phyloP scores from a whole-genome alignment of 83 land plant species.

The Picea abies region DNA sequence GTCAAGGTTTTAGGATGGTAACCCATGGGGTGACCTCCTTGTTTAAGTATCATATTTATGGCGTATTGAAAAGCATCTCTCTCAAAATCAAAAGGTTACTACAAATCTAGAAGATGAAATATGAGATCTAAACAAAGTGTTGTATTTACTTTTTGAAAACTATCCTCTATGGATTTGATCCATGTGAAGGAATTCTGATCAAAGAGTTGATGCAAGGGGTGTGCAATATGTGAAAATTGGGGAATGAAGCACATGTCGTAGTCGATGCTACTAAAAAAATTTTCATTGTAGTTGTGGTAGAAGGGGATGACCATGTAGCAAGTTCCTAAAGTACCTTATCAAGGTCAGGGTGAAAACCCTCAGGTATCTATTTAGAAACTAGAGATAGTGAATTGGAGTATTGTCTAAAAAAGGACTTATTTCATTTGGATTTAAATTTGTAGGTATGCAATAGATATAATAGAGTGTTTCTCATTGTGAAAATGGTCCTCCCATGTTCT shows the following conservation, averaged over 20 bases:
- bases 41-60: not conserved
- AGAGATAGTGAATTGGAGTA: not conserved
- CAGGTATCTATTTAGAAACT: not conserved
- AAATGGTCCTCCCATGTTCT: not conserved
- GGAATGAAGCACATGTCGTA: not conserved
- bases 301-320: not conserved
- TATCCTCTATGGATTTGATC: not conserved
- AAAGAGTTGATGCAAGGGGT: not conserved
- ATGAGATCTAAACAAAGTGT: not conserved
- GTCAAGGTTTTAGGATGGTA: not conserved
- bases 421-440: not conserved
- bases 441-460: not conserved
- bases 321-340: not conserved
- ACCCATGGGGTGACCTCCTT: not conserved
- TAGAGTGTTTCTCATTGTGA: not conserved
- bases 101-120: not conserved
- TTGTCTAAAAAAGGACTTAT: not conserved
- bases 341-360: not conserved
- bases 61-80: not conserved
- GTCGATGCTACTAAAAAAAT: not conserved
- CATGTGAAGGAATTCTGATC: not conserved
- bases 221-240: not conserved
- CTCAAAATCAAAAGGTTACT: not conserved
- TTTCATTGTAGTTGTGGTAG: not conserved
- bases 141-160: no score